Evolutionary conservation across 176 grass and related monocot species (phyloP), one percentile per base, ranked within the genome.

Genomic region (Triticum urartu): DNA sequence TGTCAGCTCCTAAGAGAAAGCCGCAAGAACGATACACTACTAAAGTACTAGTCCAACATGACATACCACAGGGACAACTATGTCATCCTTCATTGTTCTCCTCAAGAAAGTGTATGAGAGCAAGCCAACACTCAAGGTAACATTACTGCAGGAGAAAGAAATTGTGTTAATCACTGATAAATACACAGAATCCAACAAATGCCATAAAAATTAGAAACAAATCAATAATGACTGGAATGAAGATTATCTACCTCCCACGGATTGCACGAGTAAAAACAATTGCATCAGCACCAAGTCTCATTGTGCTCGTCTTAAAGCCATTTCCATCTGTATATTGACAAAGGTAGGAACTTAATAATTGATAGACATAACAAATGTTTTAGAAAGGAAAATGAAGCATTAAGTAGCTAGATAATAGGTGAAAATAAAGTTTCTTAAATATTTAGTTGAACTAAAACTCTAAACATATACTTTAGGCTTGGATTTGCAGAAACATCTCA

Each of bases 241-340:
- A 32, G 26, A 72, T 32, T 65, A 77, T 82, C 73, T 94, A 95
- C 96, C 96, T 90, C 89, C 86, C 91, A 85, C 86, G 68, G 39
- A 47, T 83, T 85, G 96, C 88, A 64, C 88, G 84, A 86, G 85
- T 94, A 65, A 95, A 98, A 82, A 98, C 93, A 88, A 98, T 88
- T 66, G 92, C 96, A 92, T 98, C 96, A 85, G 96, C 88, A 87
- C 96, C 96, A 77, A 98, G 86, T 89, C 96, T 94, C 96, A 98
- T 98, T 77, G 96, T 98, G 89, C 96, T 98, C 62, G 96, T 98
- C 87, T 98, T 98, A 84, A 98, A 98, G 50, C 96, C 96, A 92
- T 98, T 98, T 73, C 96, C 93, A 89, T 98, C 96, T 98, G 83
- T 58, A 60, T 61, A 79, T 67, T 79, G 73, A 74, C 21, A 91